A percentile compares a stretch with the other conserved stretches of the same genome.
Evolutionary conservation across 768 basidiomycete genomes (phyloP).

Genomic region (Lactarius quietus): DNA sequence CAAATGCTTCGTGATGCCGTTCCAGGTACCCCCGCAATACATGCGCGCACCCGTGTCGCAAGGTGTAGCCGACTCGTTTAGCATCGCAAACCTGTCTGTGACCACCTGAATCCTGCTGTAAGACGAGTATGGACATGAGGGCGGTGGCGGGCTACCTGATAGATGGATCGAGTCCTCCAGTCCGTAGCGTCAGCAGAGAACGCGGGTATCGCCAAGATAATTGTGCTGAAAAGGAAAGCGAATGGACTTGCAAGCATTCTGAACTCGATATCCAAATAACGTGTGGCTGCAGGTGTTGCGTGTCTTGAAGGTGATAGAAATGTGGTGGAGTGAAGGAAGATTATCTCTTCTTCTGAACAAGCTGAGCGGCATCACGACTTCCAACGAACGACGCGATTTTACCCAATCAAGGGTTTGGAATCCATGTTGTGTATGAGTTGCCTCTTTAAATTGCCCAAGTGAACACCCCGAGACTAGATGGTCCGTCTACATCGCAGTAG

Average conservation of each 20-base stretch:
- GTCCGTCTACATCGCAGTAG: background rate
- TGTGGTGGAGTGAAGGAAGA: background rate
- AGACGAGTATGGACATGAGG: background rate
- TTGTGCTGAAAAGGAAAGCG: background rate
- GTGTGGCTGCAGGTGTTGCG: background rate
- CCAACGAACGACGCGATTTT: background rate
- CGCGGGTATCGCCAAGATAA: slow-evolving; percentile 23
- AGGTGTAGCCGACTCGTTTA: slow-evolving; percentile 36
- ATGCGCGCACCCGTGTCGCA: slow-evolving; percentile 47
- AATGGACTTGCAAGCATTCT: background rate
- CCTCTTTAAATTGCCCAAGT: background rate
- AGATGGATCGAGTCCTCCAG: slow-evolving; percentile 53
- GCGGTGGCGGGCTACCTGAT: slow-evolving; percentile 39
- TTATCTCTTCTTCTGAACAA: background rate
- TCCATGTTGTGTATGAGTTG: background rate
- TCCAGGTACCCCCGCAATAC: slow-evolving; percentile 59
- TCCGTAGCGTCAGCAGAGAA: slow-evolving; percentile 43
- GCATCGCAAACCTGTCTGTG: slow-evolving; percentile 59
- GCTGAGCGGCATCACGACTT: slow-evolving; percentile 1
- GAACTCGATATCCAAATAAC: background rate
- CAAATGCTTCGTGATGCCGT: slow-evolving; percentile 48
- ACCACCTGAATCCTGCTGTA: slow-evolving; percentile 36
- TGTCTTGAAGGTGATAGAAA: slow-evolving; percentile 2
- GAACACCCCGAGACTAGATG: background rate
- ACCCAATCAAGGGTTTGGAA: slow-evolving; percentile 15